These are phyloP conservation scores for Pichia sp. DNA, from an alignment of 1,139 yeast genomes.

Conservation along the genomic window DNA sequence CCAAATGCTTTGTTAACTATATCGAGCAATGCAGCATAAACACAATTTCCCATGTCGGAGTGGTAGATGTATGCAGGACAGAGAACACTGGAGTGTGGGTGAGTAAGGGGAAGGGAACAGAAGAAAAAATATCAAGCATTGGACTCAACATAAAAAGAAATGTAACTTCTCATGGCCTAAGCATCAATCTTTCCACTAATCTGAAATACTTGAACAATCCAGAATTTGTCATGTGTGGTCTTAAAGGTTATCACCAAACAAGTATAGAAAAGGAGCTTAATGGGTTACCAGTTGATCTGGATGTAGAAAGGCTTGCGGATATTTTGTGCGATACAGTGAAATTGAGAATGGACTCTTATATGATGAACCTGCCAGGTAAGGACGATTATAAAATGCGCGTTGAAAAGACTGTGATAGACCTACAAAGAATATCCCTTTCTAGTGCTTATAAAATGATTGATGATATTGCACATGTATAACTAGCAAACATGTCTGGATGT, in stretches of 20 bases:
- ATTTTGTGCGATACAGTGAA: conserved; percentile 6
- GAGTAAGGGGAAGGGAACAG: conserved; percentile 21
- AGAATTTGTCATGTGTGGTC: conserved; percentile 78
- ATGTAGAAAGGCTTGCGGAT: conserved; percentile 7
- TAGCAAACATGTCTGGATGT: background rate
- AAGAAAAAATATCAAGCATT: conserved; percentile 76
- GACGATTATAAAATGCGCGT: background rate
- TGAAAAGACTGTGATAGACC: background rate
- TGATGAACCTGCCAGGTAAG: conserved; percentile 10
- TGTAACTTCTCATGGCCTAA: conserved; percentile 85
- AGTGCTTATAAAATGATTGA: background rate
- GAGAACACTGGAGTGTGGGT: conserved; percentile 89
- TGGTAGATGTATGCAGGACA: conserved; percentile 36
- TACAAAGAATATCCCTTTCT: background rate
- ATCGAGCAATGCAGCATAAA: conserved; percentile 62
- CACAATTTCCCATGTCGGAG: conserved; percentile 38
- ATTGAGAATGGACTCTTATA: conserved; percentile 14
- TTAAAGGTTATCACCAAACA: conserved; percentile 57
- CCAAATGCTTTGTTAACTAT: conserved; percentile 71
- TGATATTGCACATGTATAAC: conserved; percentile 2
- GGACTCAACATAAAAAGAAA: conserved; percentile 85
- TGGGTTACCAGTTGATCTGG: background rate
- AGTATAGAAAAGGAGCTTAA: conserved; percentile 32
- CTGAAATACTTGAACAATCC: conserved; percentile 60
- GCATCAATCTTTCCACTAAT: conserved; percentile 74